Conservation (phyloP, 345 rosid species). For the Pugionium cornutum region DNA sequence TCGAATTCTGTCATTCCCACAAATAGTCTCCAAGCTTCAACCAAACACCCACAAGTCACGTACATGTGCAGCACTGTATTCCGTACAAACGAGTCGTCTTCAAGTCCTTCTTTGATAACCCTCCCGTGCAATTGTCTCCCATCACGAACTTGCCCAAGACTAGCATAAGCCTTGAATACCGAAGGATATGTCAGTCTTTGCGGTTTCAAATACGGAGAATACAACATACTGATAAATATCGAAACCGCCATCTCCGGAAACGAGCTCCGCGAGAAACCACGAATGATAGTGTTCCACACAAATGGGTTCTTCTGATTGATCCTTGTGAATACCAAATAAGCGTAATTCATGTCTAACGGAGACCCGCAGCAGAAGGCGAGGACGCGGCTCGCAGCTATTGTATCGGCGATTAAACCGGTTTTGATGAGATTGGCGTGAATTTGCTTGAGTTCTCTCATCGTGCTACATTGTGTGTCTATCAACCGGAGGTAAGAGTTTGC, state of each 20-base stretch:
- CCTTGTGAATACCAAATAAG: slow-evolving; percentile 54
- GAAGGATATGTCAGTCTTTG: slow-evolving; percentile 77
- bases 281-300: slow-evolving; percentile 71
- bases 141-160: slow-evolving; percentile 48
- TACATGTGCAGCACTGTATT: slow-evolving; percentile 68
- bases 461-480: slow-evolving; percentile 52
- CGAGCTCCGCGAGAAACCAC: slow-evolving; percentile 71
- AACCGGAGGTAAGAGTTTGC: slow-evolving; percentile 47
- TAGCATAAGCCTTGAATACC: slow-evolving; percentile 69
- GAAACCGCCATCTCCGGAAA: slow-evolving; percentile 53
- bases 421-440: slow-evolving; percentile 74
- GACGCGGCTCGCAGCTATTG: slow-evolving; percentile 60
- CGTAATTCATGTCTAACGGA: slow-evolving; percentile 57
- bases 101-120: slow-evolving; percentile 62
- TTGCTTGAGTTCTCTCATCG: slow-evolving; percentile 63
- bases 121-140: slow-evolving; percentile 77
- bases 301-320: slow-evolving; percentile 54
- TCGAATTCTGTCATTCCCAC: slow-evolving; percentile 44
- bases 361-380: slow-evolving; percentile 62
- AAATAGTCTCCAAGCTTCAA: slow-evolving; percentile 58
- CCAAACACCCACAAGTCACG: slow-evolving; percentile 52
- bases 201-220: slow-evolving; percentile 48
- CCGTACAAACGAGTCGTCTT: slow-evolving; percentile 56
- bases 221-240: slow-evolving; percentile 59
- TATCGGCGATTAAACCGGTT: slow-evolving; percentile 55